A percentile compares a stretch with the other conserved stretches of the same genome.
These are phyloP conservation scores for Geosmithia putterillii DNA, from an alignment of 2,329 filamentous ascomycete species.

Conservation along the genomic window DNA sequence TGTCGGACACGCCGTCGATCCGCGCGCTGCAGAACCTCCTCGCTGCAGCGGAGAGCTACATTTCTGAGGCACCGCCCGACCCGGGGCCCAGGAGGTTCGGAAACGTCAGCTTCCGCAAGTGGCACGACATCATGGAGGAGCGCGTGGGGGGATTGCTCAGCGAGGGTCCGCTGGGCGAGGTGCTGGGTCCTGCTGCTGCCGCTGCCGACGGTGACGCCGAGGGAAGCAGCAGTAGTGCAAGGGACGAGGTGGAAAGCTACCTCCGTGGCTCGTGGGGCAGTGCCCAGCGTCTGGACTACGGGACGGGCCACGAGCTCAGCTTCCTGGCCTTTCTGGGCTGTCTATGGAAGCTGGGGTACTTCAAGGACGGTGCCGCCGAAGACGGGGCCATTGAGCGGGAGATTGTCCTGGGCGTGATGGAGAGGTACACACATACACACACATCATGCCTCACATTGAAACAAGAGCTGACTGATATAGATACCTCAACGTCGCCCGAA, in stretches of 20 bases:
- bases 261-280: conserved; percentile 82
- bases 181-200: too few species aligned
- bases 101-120: conserved; percentile 79
- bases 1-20: conserved; percentile 38
- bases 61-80: conserved; percentile 73
- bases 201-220: conserved; percentile 15
- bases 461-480: conserved; percentile 24
- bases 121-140: conserved; percentile 59
- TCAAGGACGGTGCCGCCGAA: conserved; percentile 40
- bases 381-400: conserved; percentile 55
- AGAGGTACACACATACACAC: conserved; percentile 49
- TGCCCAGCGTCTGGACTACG: conserved; percentile 81
- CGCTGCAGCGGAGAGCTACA: conserved; percentile 47
- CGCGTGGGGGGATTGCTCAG: conserved; percentile 28
- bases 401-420: conserved; percentile 71
- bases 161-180: conserved; percentile 15
- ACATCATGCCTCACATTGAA: not conserved
- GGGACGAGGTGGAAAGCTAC: conserved; percentile 64
- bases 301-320: conserved; percentile 89
- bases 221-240: conserved; percentile 36
- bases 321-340: conserved; percentile 85
- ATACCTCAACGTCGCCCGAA: conserved; percentile 69
- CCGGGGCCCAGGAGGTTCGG: conserved; percentile 81
- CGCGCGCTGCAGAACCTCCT: conserved; percentile 55
- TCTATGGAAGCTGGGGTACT: conserved; percentile 82